Evolutionary conservation across 1,139 yeast species (phyloP), one percentile per base, ranked within the genome.

Genomic region (Kodamaea sp.): DNA sequence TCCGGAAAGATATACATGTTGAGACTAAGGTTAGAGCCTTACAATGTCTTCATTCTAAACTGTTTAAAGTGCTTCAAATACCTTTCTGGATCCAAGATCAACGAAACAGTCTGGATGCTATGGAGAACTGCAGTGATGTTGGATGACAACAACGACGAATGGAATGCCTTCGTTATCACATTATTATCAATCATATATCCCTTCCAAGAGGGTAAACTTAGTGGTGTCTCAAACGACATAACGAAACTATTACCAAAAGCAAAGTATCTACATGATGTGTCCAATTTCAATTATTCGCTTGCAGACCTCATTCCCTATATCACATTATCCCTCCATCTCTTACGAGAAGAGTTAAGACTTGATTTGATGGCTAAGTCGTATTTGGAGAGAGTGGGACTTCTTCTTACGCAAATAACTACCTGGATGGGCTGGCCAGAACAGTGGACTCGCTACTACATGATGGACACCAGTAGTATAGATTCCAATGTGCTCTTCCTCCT

Each of bases 361-460:
- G 80, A 84, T 47, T 59, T 78, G 2, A 61, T 80, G 23, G 66
- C 71, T 8, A 42, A 53, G 2, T 42, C 48, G 0, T 60, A 65
- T 14, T 61, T 72, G 12, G 47, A 59, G 4, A 57, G 59, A 24
- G 49, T 89, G 11, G 80, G 83, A 0, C 28, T 61, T 1, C 52
- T 89, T 8, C 57, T 90, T n/a, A 66, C 81, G 0, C 86, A 82
- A 44, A 48, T 85, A 5, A 73, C 83, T 0, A 44, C 62, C 8
- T 77, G 88, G 80, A 77, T 83, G 76, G 81, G 84, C 2, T 88
- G 96, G 96, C 76, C 82, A 3, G 74, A 67, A 0, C 41, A 53
- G 0, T 89, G 97, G 96, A 55, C 60, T 12, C 53, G 57, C 2
- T 81, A 80, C 50, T 86, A 87, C 50, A 64, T 57, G 55, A 46